Evolutionary conservation across 148 eudicot species (phyloP), one percentile per base, ranked within the genome.

Genomic region (Persicaria maculosa): DNA sequence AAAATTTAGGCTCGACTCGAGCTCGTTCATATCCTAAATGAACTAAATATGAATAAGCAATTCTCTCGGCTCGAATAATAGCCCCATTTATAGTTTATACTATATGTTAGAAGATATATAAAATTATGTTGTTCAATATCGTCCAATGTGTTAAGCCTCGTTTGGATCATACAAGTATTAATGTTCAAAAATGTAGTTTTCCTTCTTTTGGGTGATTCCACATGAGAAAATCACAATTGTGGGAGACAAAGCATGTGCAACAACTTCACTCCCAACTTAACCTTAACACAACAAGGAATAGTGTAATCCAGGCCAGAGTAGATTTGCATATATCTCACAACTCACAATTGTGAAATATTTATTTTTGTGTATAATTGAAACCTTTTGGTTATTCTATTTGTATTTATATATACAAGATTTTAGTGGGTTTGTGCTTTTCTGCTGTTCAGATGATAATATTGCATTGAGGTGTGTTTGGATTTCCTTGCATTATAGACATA

Each of bases 361-460:
- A 59, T 19, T 59, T 9, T 31, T 8, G 40, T 22, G 14, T 59
- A 59, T 59, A 59, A 59, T 20, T 59, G 65, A 59, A 20, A 20
- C 65, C 19, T 59, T 58, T 19, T 58, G 19, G 25, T 58, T 58
- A 20, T 58, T 61, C 5, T 61, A 61, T 22, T 10, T 61, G 67
- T 61, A 25, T 25, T 9, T 10, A 57, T 57, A 57, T 48, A 48
- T 48, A 6, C 52, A 48, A 48, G 9, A 9, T 48, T 58, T 8
- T 61, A 61, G 68, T 31, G 68, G 68, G 68, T 61, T 61, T 61
- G 25, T 25, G 16, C 68, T 61, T 61, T 61, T 61, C 1, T 61
- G 68, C 31, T 61, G 44, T 8, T 61, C 43, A 9, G 22, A 61
- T 16, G 1, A 25, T 61, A 11, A 61, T 25, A 15, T 31, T 7